These are phyloP conservation scores for Linaria vulgaris DNA, from an alignment of 257 asterid genomes.

Conservation along the genomic window DNA sequence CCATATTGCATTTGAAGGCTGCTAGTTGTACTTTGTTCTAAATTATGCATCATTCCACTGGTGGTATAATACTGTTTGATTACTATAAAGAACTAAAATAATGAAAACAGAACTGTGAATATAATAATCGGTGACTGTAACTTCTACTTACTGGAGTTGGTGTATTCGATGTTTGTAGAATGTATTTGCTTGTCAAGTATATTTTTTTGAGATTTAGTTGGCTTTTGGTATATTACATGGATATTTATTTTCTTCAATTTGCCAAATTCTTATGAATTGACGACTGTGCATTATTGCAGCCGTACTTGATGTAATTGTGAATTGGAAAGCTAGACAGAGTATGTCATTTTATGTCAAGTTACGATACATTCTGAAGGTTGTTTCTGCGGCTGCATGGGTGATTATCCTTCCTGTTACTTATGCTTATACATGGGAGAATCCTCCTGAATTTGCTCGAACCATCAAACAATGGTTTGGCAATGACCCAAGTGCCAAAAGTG, in stretches of 20 bases:
- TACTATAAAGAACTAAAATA: neutral
- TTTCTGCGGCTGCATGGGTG: slow-evolving; percentile 97
- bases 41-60: slow-evolving; percentile 8
- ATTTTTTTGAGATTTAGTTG: neutral
- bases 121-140: neutral
- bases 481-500: slow-evolving; percentile 47
- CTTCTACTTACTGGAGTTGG: neutral
- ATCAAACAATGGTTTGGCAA: slow-evolving; percentile 93
- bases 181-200: neutral
- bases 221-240: neutral
- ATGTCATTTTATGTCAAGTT: slow-evolving; percentile 93
- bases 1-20: slow-evolving; percentile 16
- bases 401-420: slow-evolving; percentile 88
- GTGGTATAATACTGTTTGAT: slow-evolving; percentile 3
- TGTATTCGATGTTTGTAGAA: slow-evolving; percentile 7
- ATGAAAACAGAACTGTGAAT: slow-evolving; percentile 3
- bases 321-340: slow-evolving; percentile 87
- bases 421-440: slow-evolving; percentile 87
- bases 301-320: slow-evolving; percentile 80
- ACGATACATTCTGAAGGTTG: slow-evolving; percentile 78
- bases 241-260: slow-evolving; percentile 5
- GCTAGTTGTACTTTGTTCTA: neutral
- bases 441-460: slow-evolving; percentile 90
- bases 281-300: slow-evolving; percentile 48
- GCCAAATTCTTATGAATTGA: slow-evolving; percentile 16